Evolutionary conservation across 371 early-diverging fungal genomes (phyloP).

Genomic region (Syncephalastrum sp.): DNA sequence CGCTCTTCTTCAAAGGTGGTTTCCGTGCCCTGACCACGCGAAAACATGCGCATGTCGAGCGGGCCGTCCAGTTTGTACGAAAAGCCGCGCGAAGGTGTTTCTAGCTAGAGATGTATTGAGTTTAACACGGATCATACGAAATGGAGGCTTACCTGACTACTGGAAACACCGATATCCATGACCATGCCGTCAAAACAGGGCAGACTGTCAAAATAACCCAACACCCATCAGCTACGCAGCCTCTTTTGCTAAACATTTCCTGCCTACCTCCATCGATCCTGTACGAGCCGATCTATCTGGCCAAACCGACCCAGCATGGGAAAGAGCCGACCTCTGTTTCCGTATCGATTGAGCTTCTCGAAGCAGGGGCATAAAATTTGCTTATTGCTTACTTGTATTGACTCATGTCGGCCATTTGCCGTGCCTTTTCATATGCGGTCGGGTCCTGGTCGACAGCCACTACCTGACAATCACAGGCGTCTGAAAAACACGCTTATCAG

Average conservation of each 20-base stretch:
- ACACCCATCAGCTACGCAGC: too few species aligned
- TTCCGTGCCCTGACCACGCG: constrained; percentile 28
- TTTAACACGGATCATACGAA: not conserved
- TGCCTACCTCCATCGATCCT: constrained; percentile 18
- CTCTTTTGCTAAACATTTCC: too few species aligned
- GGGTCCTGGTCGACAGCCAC: constrained; percentile 79
- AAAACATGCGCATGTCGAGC: constrained; percentile 68
- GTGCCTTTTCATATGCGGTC: constrained; percentile 57
- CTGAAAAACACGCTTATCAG: constrained; percentile 15
- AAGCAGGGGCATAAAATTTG: constrained; percentile 4
- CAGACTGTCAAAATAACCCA: constrained; percentile 10
- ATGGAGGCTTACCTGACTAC: constrained; percentile 41
- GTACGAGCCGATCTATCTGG: constrained; percentile 31
- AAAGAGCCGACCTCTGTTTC: constrained; percentile 36
- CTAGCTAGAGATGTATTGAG: constrained; percentile 36
- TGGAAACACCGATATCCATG: constrained; percentile 75
- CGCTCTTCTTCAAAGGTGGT: constrained; percentile 15
- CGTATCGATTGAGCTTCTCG: not conserved
- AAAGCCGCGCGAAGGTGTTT: constrained; percentile 66
- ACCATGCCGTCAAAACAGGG: constrained; percentile 68
- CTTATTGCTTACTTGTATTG: constrained; percentile 35
- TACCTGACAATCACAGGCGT: constrained; percentile 58
- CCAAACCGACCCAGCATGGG: constrained; percentile 61
- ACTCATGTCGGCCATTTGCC: constrained; percentile 38
- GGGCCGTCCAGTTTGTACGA: constrained; percentile 68